Evolutionary conservation across 208 protist genomes (phyloP), one percentile per base, ranked within the genome.

Genomic region (Acanthamoeba sp.): DNA sequence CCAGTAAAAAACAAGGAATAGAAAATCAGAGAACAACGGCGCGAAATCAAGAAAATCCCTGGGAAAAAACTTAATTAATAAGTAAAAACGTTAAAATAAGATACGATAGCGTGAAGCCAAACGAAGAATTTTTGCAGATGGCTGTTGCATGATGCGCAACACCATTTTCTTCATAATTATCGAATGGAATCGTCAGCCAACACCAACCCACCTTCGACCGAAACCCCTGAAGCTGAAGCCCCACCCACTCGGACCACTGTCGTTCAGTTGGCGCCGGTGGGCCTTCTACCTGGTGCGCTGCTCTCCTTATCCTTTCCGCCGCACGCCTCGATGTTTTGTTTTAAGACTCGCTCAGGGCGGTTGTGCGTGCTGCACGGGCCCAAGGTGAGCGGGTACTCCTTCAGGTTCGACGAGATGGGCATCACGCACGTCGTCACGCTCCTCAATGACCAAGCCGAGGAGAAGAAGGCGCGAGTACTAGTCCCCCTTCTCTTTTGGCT

Each of bases 381-480:
- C 20, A 55, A 59, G n/a, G 76, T 59, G 76, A 12, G 1, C 1
- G 76, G 76, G 9, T 85, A 85, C 45, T 59, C 42, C 2, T 85
- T 85, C 32, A 3, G 42, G 1, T 9, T 85, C 2, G n/a, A 29
- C 20, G 76, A 85, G 38, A 0, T 85, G 27, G 76, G 76, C 45
- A 85, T 85, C 76, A 85, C 76, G 0, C 76, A 85, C 45, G 76
- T 85, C 27, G 76, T 85, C 45, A 85, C 76, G n/a, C 76, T 85
- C 27, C 76, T 85, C 76, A 85, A 85, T 42, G 76, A 85, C 29
- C 38, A 85, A 24, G 9, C 76, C 6, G 76, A 85, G 76, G 76
- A 85, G 69, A n/a, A 10, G 14, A 85, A 85, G n/a, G 76, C 38
- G 1, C 20, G 76, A 24, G 76, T 59, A 57, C 69, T n/a, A n/a